Conservation (phyloP, 768 basidiomycete species). For the Russula sp. region DNA sequence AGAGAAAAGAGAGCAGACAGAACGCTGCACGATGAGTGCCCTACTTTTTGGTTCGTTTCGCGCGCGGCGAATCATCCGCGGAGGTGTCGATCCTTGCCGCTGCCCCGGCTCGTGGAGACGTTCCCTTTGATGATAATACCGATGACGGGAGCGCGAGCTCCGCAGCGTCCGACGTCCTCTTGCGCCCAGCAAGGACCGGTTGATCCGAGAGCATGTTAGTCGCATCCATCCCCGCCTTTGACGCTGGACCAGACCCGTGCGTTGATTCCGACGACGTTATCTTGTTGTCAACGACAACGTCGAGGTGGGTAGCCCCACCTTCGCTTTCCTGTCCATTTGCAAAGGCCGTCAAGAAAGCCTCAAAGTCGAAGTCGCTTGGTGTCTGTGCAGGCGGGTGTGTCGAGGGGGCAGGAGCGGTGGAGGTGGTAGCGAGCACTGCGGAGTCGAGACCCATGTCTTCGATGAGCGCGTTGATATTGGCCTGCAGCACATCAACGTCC, state of each 20-base stretch:
- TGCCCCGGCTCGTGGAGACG: neutral
- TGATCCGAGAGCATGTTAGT: neutral
- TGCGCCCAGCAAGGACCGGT: slow-evolving; percentile 19
- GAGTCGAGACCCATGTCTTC: slow-evolving; percentile 63
- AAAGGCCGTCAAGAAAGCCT: slow-evolving; percentile 28
- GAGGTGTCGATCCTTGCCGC: neutral
- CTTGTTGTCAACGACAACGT: slow-evolving; percentile 12
- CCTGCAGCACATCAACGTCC: slow-evolving; percentile 64
- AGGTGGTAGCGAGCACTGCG: slow-evolving; percentile 23
- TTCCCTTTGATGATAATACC: slow-evolving; percentile 1
- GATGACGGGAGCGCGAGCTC: slow-evolving; percentile 21
- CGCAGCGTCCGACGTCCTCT: slow-evolving; percentile 29
- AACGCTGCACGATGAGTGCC: neutral
- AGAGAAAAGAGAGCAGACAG: neutral
- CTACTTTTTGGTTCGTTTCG: slow-evolving; percentile 27
- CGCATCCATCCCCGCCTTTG: neutral
- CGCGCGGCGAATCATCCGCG: slow-evolving; percentile 19
- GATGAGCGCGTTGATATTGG: slow-evolving; percentile 64
- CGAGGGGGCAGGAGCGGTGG: slow-evolving; percentile 1
- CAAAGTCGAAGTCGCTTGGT: slow-evolving; percentile 17
- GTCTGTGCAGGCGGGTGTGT: slow-evolving; percentile 21
- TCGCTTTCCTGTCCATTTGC: slow-evolving; percentile 28
- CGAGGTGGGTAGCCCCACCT: slow-evolving; percentile 25
- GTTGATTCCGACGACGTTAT: neutral
- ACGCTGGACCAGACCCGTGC: neutral